Evolutionary conservation across 805 yeast species (phyloP), one percentile per base, ranked within the genome.

Genomic region (Metschnikowia aberdeeniae): DNA sequence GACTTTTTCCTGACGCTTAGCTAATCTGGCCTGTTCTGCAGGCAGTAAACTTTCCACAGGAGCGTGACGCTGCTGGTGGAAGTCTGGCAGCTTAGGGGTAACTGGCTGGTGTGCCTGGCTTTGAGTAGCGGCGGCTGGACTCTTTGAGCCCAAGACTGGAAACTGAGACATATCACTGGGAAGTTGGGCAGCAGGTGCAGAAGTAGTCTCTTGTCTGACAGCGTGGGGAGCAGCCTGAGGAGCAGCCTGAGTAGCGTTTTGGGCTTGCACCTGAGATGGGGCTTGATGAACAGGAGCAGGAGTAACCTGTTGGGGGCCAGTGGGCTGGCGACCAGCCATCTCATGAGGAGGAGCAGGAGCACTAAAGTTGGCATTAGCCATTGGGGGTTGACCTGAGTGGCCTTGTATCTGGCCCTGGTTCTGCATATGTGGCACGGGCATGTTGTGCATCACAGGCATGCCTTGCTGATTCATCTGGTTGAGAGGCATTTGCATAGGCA

Each of bases 1-100:
- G 41, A 85, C 89, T 62, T 86, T 85, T 48, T 82, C 83, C 52
- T 83, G 88, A 69, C 93, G 82, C 39, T 70, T 72, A 45, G 81
- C 76, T 45, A 81, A 71, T 54, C 80, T 76, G 52, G 79, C 83
- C 61, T 83, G 83, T 60, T 86, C 90, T 58, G 84, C 92, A 6
- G 86, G 86, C 34, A 84, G 72, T 57, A 84, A 67, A 26, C 72
- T 74, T 55, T 68, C 58, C 20, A 45, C 49, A 1, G 51, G 43
- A 14, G 40, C 45, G 29, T 48, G 51, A 19, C 51, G 58, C 37
- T 55, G 60, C 32, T 31, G 65, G 34, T 60, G 64, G 13, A 20
- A 30, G 10, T 40, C 43, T 30, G 32, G 43, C 32, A 33, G 43
- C 11, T 27, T 34, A 9, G 37, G 32, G 8, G 37, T 11, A n/a